Conservation (phyloP, 768 basidiomycete genomes). For the Fomitopsis serialis region DNA sequence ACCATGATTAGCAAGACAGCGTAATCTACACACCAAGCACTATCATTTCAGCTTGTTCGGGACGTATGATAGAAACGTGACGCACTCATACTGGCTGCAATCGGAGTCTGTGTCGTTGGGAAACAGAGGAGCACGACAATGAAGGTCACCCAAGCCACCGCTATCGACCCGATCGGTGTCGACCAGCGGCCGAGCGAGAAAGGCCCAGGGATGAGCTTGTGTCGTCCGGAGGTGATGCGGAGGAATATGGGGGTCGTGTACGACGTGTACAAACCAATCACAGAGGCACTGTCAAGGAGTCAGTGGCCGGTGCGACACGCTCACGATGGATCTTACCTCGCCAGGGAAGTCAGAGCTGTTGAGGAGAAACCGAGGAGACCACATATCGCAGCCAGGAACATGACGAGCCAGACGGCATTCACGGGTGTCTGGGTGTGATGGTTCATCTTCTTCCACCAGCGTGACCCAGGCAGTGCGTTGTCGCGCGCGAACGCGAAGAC, state of each 20-base stretch:
- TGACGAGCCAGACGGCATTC: constrained; percentile 73
- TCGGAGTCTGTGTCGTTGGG: constrained; percentile 29
- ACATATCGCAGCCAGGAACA: constrained; percentile 46
- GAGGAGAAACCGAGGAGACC: constrained; percentile 62
- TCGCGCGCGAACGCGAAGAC: constrained; percentile 73
- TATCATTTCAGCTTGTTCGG: background rate
- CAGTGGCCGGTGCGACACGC: background rate
- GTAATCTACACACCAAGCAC: constrained; percentile 41
- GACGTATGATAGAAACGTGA: constrained; percentile 4
- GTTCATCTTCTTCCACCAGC: constrained; percentile 62
- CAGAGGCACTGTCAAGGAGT: constrained; percentile 44
- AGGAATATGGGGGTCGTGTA: constrained; percentile 54
- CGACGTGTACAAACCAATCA: constrained; percentile 65
- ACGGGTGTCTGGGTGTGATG: constrained; percentile 60
- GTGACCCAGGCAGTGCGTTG: constrained; percentile 66
- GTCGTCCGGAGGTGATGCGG: constrained; percentile 6
- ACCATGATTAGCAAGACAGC: constrained; percentile 57
- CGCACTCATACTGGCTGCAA: constrained; percentile 50
- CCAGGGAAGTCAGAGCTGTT: constrained; percentile 58
- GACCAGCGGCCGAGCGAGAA: constrained; percentile 18
- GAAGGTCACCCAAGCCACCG: constrained; percentile 19
- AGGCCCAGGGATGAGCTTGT: constrained; percentile 13
- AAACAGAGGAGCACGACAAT: constrained; percentile 18
- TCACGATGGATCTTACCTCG: constrained; percentile 40
- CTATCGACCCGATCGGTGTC: constrained; percentile 10